Percentiles rank a stretch among this genome's conserved stretches.
Evolutionary conservation across 2,329 filamentous ascomycete genomes (phyloP).

Genomic region (Blumeria graminis): DNA sequence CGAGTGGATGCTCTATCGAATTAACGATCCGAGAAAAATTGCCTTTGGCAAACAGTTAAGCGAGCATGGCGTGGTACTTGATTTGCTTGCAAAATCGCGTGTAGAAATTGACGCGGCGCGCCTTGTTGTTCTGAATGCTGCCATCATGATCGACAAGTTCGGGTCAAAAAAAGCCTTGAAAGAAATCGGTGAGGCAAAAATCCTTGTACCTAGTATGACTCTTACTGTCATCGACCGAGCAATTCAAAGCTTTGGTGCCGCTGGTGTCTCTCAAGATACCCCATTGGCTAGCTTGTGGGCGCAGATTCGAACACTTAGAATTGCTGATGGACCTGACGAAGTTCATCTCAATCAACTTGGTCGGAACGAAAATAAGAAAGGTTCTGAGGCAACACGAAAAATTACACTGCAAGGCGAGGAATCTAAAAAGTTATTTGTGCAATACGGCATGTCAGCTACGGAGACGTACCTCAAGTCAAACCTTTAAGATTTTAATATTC

Average conservation of each 20-base stretch:
- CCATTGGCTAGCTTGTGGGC: constrained; percentile 72
- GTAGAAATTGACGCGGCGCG: constrained; percentile 87
- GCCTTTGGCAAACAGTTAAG: constrained; percentile 72
- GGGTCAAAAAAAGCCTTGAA: constrained; percentile 75
- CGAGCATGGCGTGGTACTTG: constrained; percentile 82
- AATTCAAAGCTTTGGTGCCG: constrained; percentile 76
- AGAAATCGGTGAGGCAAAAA: constrained; percentile 90
- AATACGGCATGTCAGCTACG: constrained; percentile 24
- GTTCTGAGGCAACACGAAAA: constrained; percentile 31
- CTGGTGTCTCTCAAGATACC: constrained; percentile 83
- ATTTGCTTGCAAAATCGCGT: constrained; percentile 79
- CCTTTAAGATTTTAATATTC: constrained; percentile 8
- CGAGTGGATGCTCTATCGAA: constrained; percentile 81
- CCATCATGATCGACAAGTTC: constrained; percentile 75
- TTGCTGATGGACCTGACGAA: constrained; percentile 91
- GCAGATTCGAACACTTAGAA: constrained; percentile 52
- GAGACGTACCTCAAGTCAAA: constrained; percentile 14
- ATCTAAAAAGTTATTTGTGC: constrained; percentile 38
- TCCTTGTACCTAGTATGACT: constrained; percentile 61
- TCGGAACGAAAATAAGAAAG: constrained; percentile 53
- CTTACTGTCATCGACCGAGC: constrained; percentile 82
- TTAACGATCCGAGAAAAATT: constrained; percentile 79
- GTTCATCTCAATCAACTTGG: constrained; percentile 71
- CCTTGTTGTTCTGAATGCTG: constrained; percentile 77
- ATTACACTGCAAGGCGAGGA: constrained; percentile 40